These are phyloP conservation scores for Fusarium gaditjirri DNA, from an alignment of 2,329 filamentous ascomycete species.

Conservation along the genomic window DNA sequence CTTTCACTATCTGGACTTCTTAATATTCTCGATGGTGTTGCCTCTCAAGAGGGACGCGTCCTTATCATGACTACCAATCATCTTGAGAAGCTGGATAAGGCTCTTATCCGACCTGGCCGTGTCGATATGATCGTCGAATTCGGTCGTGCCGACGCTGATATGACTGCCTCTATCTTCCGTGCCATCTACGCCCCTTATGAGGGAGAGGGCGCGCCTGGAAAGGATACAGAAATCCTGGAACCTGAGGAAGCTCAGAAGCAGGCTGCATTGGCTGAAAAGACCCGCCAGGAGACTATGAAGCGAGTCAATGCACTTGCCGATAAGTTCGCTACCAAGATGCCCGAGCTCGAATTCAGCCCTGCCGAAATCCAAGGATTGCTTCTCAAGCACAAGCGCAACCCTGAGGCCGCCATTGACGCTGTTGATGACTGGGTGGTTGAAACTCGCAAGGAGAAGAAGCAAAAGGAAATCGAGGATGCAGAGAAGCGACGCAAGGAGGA, in stretches of 20 bases:
- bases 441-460: conserved; percentile 60
- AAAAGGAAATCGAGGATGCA: conserved; percentile 55
- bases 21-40: conserved; percentile 82
- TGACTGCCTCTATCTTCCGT: conserved; percentile 65
- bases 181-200: conserved; percentile 68
- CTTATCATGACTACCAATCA: conserved; percentile 75
- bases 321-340: conserved; percentile 62
- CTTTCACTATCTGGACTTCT: conserved; percentile 81
- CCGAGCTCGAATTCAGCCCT: conserved; percentile 66
- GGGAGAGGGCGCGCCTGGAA: conserved; percentile 34
- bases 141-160: conserved; percentile 62
- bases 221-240: conserved; percentile 19
- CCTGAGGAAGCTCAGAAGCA: conserved; percentile 45
- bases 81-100: conserved; percentile 69
- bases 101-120: conserved; percentile 70
- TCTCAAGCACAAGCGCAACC: conserved; percentile 65
- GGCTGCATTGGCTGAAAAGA: conserved; percentile 46
- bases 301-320: conserved; percentile 58
- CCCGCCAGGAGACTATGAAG: conserved; percentile 51
- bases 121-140: conserved; percentile 70
- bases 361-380: conserved; percentile 70
- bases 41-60: conserved; percentile 70
- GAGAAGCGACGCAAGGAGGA: conserved; percentile 55
- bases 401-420: conserved; percentile 59
- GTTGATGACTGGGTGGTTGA: conserved; percentile 61